Conservation (phyloP, 345 rosid genomes). For the Melaleuca quinquenervia region DNA sequence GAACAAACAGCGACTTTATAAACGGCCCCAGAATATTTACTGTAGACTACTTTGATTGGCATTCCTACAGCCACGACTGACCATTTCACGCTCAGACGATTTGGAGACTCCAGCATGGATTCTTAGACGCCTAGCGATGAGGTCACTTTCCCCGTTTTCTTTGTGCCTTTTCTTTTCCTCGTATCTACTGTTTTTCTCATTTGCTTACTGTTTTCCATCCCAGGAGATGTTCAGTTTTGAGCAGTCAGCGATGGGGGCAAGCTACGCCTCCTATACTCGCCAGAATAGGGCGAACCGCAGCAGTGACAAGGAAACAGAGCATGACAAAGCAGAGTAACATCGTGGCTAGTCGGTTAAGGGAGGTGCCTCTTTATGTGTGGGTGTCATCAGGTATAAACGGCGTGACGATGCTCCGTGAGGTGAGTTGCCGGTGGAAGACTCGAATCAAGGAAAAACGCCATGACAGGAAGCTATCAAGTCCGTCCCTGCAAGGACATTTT, state of each 20-base stretch:
- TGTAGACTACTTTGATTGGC: background rate
- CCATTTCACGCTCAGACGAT: background rate
- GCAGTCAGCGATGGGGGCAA: background rate
- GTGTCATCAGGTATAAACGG: background rate
- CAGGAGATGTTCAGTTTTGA: too few relatives aligned
- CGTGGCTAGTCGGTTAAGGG: background rate
- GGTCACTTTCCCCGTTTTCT: background rate
- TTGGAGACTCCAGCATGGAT: background rate
- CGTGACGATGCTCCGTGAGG: background rate
- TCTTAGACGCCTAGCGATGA: background rate
- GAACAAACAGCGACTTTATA: background rate
- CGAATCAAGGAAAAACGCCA: background rate
- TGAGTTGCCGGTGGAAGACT: background rate
- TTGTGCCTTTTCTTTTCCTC: background rate
- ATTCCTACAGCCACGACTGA: background rate
- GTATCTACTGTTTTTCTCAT: background rate
- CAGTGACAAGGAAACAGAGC: background rate
- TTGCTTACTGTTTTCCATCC: too few relatives aligned
- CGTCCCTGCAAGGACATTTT: background rate
- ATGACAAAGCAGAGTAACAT: background rate
- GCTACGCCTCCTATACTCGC: background rate
- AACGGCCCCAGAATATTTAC: background rate
- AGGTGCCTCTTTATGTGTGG: background rate
- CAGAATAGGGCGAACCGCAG: background rate
- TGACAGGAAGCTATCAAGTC: background rate